These are phyloP conservation scores for Ustilago curta DNA, from an alignment of 1,284 basidiomycete genomes.

Conservation along the genomic window DNA sequence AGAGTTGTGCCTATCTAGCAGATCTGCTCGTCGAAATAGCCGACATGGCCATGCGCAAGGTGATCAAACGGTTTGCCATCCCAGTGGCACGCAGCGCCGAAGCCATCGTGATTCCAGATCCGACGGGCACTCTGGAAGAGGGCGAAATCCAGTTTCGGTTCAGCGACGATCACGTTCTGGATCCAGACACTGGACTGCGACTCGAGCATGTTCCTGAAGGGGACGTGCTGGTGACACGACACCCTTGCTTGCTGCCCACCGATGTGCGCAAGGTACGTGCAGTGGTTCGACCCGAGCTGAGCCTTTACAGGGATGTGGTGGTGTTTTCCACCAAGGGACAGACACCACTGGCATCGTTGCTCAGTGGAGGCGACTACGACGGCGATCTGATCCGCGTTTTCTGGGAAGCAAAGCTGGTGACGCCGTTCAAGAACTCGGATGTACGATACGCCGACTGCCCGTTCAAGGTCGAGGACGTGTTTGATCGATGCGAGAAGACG, in stretches of 20 bases:
- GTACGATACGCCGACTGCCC: slow-evolving; percentile 53
- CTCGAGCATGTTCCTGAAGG: slow-evolving; percentile 44
- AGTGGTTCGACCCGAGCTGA: slow-evolving; percentile 51
- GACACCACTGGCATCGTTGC: slow-evolving; percentile 49
- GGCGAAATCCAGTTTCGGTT: slow-evolving; percentile 62
- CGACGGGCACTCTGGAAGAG: slow-evolving; percentile 52
- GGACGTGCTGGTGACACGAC: slow-evolving; percentile 55
- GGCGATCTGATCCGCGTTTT: slow-evolving; percentile 61
- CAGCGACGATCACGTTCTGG: slow-evolving; percentile 34
- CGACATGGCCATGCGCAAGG: slow-evolving; percentile 25
- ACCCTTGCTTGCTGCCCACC: slow-evolving; percentile 62
- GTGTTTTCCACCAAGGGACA: slow-evolving; percentile 59
- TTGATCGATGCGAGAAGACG: slow-evolving; percentile 29
- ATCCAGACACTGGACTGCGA: slow-evolving; percentile 37
- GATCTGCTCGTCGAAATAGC: slow-evolving; percentile 31
- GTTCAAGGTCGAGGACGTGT: slow-evolving; percentile 54
- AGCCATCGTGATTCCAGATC: slow-evolving; percentile 39
- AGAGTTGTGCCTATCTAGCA: slow-evolving; percentile 37
- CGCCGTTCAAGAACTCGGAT: slow-evolving; percentile 41
- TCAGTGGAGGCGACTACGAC: slow-evolving; percentile 65
- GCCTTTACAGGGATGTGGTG: slow-evolving; percentile 53
- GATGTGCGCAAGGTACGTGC: slow-evolving; percentile 62
- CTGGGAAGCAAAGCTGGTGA: slow-evolving; percentile 50
- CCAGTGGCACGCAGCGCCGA: slow-evolving; percentile 38
- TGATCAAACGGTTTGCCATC: slow-evolving; percentile 35